A percentile compares a stretch with the other conserved stretches of the same genome.
Evolutionary conservation across 805 yeast species (phyloP).

Genomic region (Lachancea nothofagi): DNA sequence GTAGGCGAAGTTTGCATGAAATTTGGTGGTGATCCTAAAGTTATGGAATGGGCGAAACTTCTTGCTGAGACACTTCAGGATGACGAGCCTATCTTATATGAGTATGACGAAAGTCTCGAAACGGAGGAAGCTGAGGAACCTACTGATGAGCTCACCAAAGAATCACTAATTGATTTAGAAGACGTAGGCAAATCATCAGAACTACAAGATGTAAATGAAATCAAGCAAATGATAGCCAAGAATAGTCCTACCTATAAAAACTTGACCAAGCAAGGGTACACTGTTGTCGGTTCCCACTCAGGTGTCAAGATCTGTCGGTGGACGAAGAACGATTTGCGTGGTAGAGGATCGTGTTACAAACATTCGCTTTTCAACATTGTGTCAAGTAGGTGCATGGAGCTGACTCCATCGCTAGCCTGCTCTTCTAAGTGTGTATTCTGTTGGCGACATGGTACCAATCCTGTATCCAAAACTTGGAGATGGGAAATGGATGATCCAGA

Average conservation of each 20-base stretch:
- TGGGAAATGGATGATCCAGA: slow-evolving; percentile 95
- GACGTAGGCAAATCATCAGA: slow-evolving; percentile 61
- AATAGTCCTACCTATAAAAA: slow-evolving; percentile 85
- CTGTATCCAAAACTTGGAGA: slow-evolving; percentile 93
- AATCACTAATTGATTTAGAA: slow-evolving; percentile 70
- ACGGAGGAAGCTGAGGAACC: slow-evolving; percentile 42
- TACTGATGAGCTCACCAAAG: slow-evolving; percentile 30
- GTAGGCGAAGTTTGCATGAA: slow-evolving; percentile 81
- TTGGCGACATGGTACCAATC: slow-evolving; percentile 97
- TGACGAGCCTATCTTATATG: slow-evolving; percentile 61
- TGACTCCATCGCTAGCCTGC: slow-evolving; percentile 90
- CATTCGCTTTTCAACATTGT: slow-evolving; percentile 87
- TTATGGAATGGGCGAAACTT: slow-evolving; percentile 62
- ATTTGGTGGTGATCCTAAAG: slow-evolving; percentile 50
- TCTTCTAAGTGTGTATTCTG: slow-evolving; percentile 94
- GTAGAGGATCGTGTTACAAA: slow-evolving; percentile 91
- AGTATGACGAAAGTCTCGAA: slow-evolving; percentile 52
- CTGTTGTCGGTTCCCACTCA: slow-evolving; percentile 88
- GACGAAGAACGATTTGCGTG: slow-evolving; percentile 92
- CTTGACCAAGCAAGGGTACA: slow-evolving; percentile 87
- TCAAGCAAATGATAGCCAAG: slow-evolving; percentile 83
- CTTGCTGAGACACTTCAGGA: slow-evolving; percentile 60
- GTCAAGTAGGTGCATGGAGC: slow-evolving; percentile 91
- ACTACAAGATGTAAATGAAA: slow-evolving; percentile 26
- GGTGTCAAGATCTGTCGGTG: slow-evolving; percentile 94